Evolutionary conservation across 495 filamentous ascomycete species (phyloP), one percentile per base, ranked within the genome.

Genomic region (Aspergillus heteromorphus): DNA sequence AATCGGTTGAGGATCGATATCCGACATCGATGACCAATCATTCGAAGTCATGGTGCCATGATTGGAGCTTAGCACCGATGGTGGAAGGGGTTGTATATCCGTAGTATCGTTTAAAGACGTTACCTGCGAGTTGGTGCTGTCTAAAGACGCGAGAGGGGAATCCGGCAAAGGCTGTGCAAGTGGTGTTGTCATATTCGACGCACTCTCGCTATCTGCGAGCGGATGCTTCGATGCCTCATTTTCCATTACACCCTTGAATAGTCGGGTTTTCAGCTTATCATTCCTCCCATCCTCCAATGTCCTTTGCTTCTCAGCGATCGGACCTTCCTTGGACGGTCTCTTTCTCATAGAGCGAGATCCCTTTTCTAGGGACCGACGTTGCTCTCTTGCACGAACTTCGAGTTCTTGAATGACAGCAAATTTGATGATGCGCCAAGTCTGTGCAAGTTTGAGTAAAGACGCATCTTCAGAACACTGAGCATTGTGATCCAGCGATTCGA

Each of bases 181-280:
- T 1, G 90, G 90, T 0, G 90, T 95, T 11, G 86, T 80, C 63
- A 89, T 80, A 54, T 87, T 90, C 1, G 89, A 93, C 36, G 83
- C 84, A 66, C 81, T 87, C 48, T 89, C 86, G 13, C 79, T 68
- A 52, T 88, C 85, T 34, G 66, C 54, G 8, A 73, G 59, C 2
- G 64, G 58, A 49, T 57, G 57, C 57, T 50, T 70, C 14, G 65
- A 57, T 8, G 63, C 63, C 55, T 69, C 73, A 19, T 64, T 64
- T 18, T 77, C 71, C 56, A 75, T 71, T 18, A 77, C 68, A 0
- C 68, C 70, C 58, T 76, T 76, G 57, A 76, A 74, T 42, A 75
- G 43, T n/a, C 71, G 69, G 29, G 58, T 73, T 55, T 73, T 75
- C 48, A 71, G 65, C 53, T 71, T 73, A 14, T 67, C 65, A 18